phyloP scores from a whole-genome alignment of 495 filamentous ascomycete genomes.

The Penicillium canescens region DNA sequence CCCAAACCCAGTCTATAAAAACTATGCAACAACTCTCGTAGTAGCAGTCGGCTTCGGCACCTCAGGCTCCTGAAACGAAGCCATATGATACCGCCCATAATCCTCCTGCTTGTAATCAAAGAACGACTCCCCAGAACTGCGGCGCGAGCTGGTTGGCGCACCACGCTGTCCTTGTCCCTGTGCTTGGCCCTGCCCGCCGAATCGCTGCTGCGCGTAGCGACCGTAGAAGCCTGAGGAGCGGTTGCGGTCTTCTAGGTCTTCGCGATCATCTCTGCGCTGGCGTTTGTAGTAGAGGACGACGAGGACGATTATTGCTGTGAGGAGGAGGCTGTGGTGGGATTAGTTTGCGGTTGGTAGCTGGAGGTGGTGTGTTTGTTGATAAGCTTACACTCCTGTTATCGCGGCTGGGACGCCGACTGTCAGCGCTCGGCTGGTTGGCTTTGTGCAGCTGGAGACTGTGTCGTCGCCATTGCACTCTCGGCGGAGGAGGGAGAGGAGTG shows the following conservation, averaged over 20 bases:
- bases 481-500: conserved; percentile 5
- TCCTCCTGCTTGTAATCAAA: conserved; percentile 9
- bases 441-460: conserved; percentile 7
- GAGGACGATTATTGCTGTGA: conserved; percentile 8
- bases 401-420: conserved; percentile 8
- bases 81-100: conserved; percentile 7
- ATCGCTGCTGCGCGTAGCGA: conserved; percentile 5
- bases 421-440: conserved; percentile 9
- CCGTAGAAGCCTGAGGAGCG: conserved; percentile 6
- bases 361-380: neutral
- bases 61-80: neutral
- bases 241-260: conserved; percentile 9
- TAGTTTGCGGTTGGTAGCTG: neutral
- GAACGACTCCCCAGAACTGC: conserved; percentile 5
- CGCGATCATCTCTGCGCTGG: conserved; percentile 4
- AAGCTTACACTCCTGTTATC: conserved; percentile 7
- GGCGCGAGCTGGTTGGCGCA: neutral
- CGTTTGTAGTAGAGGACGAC: conserved; percentile 10
- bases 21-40: neutral
- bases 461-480: conserved; percentile 5
- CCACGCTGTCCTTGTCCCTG: neutral
- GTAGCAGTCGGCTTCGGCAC: neutral
- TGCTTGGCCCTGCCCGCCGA: neutral
- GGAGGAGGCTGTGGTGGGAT: neutral
- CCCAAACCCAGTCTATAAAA: neutral